Evolutionary conservation across 2,329 filamentous ascomycete species (phyloP).

Genomic region (Venturia carpophila): DNA sequence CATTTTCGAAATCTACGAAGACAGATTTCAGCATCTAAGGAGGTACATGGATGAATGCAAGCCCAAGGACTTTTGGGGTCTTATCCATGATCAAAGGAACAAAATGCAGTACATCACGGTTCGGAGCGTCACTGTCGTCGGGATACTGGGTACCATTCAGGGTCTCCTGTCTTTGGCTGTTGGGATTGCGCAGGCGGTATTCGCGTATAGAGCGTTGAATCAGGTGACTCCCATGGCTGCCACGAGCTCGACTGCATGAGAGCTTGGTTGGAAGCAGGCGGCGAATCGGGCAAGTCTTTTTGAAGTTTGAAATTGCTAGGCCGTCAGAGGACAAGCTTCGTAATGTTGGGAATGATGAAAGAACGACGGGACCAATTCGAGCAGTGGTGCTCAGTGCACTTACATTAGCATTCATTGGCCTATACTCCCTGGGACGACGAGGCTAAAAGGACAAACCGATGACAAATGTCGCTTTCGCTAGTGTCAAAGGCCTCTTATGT

Average conservation of each 20-base stretch:
- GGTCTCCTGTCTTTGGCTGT: slow-evolving; percentile 1
- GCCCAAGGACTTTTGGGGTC: not conserved
- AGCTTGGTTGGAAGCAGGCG: not conserved
- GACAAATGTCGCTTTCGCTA: too few relatives aligned
- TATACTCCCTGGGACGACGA: too few relatives aligned
- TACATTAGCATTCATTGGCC: too few relatives aligned
- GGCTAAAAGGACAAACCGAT: too few relatives aligned
- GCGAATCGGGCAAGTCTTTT: not conserved
- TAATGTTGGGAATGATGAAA: too few relatives aligned
- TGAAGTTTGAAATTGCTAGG: not conserved
- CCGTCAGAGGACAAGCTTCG: not conserved
- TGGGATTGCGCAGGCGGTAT: not conserved
- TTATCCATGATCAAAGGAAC: not conserved
- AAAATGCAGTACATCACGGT: not conserved
- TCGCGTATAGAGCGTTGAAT: not conserved
- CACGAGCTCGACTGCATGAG: not conserved
- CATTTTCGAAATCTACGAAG: not conserved
- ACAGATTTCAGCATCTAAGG: not conserved
- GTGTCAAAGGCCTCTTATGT: too few relatives aligned
- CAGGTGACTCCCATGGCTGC: not conserved
- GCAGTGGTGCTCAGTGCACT: too few relatives aligned
- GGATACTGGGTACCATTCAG: not conserved
- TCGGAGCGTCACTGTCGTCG: not conserved
- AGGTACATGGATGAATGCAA: not conserved
- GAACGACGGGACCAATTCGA: too few relatives aligned